Evolutionary conservation across 352 stramenopile species (phyloP).

Genomic region (Globisporangium ultimum): DNA sequence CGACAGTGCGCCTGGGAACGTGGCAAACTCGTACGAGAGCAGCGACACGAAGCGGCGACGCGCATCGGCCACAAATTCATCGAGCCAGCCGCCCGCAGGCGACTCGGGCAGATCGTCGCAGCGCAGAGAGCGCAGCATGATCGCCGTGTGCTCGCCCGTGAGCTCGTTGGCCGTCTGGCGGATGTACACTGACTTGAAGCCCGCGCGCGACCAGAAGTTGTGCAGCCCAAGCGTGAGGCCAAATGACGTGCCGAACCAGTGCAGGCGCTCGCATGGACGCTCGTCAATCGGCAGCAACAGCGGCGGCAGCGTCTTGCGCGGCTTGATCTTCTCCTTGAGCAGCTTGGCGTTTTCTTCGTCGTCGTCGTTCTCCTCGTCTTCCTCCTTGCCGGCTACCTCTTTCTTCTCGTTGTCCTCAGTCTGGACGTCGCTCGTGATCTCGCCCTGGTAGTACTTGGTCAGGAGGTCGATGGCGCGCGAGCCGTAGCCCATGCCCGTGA

Average conservation of each 20-base stretch:
- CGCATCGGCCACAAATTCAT: slow-evolving; percentile 94
- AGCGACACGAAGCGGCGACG: slow-evolving; percentile 93
- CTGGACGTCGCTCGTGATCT: slow-evolving; percentile 77
- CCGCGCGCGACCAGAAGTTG: slow-evolving; percentile 95
- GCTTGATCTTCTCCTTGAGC: slow-evolving; percentile 90
- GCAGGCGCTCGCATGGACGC: slow-evolving; percentile 91
- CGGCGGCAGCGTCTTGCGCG: slow-evolving; percentile 95
- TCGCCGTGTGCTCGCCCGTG: slow-evolving; percentile 97
- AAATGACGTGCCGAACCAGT: slow-evolving; percentile 99
- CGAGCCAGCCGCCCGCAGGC: slow-evolving; percentile 89
- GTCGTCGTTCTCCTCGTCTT: slow-evolving; percentile 47
- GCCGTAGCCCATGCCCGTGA: slow-evolving; percentile 97
- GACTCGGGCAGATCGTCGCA: slow-evolving; percentile 77
- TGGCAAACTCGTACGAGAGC: slow-evolving; percentile 91
- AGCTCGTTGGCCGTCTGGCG: slow-evolving; percentile 99
- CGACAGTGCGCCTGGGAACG: slow-evolving; percentile 89
- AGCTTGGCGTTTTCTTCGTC: slow-evolving; percentile 52
- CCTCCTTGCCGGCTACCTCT: slow-evolving; percentile 25
- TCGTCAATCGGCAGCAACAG: slow-evolving; percentile 95
- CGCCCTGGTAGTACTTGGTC: slow-evolving; percentile 97
- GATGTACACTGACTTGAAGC: slow-evolving; percentile 97
- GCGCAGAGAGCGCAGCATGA: slow-evolving; percentile 82
- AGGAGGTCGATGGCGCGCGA: slow-evolving; percentile 95
- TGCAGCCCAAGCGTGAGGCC: slow-evolving; percentile 95
- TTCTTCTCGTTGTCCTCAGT: slow-evolving; percentile 27